Base-by-base conservation (phyloP, 1,284 basidiomycete genomes). In the Heterobasidion annosum region DNA sequence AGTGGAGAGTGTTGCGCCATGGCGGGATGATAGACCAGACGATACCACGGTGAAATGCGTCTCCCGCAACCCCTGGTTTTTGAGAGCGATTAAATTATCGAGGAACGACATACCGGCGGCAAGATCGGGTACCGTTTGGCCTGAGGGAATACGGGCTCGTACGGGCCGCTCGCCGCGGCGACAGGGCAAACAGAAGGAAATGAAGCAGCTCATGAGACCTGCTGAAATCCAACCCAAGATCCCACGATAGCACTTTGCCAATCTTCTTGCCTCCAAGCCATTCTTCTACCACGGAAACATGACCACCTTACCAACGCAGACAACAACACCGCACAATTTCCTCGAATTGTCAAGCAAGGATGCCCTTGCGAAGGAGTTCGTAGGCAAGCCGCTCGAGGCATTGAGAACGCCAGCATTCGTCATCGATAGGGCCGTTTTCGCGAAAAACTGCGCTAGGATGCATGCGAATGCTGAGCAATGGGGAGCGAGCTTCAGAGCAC, bases 401-500 rank as follows among this genome's bases (percentile, higher is more conserved):
- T 70, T 93, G 32, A 78, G 88, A 54, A 93, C 91, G 0, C 91
- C 92, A 25, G 86, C 88, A 0, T 70, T 89, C 58, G 72, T 93
- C 54, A 81, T 94, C 58, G 89, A 94, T 70, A 77, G 85, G 32
- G 73, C 73, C 9, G 64, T 80, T 16, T 91, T 92, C 66, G 76
- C 76, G 43, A 68, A 73, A 33, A 94, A 94, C 67, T 92, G 89
- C 67, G 77, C 76, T 25, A 70, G 68, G 53, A 91, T 94, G 83
- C 82, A 85, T 58, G 64, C 73, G 48, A 83, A 79, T 52, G 80
- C 85, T 2, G 73, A 74, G 54, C 71, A 74, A 46, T 83, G 84
- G 74, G 84, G 83, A 6, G 82, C 87, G 33, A 70, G 64, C 12
- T 93, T 94, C 65, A 74, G 92, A 51, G 86, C 84, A 6, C 92